A percentile compares a stretch with the other conserved stretches of the same genome.
phyloP scores from a whole-genome alignment of 176 grass and related monocot genomes.

The Pontederia paniculata region DNA sequence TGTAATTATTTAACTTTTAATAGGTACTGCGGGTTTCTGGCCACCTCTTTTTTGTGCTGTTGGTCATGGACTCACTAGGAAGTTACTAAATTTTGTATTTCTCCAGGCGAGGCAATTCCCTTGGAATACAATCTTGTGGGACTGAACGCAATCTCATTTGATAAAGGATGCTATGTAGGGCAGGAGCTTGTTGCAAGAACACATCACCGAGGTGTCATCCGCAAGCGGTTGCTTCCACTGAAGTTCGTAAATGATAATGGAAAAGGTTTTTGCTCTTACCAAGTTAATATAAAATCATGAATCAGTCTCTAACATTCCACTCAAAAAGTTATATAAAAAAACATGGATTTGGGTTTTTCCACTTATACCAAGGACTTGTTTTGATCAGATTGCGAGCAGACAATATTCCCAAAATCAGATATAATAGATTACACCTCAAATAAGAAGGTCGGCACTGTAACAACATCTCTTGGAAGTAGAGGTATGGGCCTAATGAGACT shows the following conservation, averaged over 20 bases:
- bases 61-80: no score
- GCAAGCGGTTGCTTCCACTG: constrained; percentile 71
- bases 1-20: no score
- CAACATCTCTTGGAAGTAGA: constrained; percentile 36
- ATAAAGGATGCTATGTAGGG: constrained; percentile 91
- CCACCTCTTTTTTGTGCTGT: no score
- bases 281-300: neutral
- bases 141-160: constrained; percentile 91
- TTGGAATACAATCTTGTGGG: constrained; percentile 75
- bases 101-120: constrained; percentile 75
- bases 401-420: constrained; percentile 44
- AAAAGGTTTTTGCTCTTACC: constrained; percentile 29
- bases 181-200: constrained; percentile 92
- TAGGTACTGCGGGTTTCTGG: no score
- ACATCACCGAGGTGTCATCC: constrained; percentile 80
- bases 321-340: no score
- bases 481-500: constrained; percentile 66
- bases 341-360: no score
- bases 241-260: constrained; percentile 41
- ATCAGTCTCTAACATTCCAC: neutral
- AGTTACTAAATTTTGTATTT: neutral
- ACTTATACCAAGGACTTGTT: neutral
- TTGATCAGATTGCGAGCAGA: constrained; percentile 47
- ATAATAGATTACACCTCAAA: constrained; percentile 35
- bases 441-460: constrained; percentile 64